Evolutionary conservation across 2,329 filamentous ascomycete species (phyloP).

Genomic region (Colletotrichum horii): DNA sequence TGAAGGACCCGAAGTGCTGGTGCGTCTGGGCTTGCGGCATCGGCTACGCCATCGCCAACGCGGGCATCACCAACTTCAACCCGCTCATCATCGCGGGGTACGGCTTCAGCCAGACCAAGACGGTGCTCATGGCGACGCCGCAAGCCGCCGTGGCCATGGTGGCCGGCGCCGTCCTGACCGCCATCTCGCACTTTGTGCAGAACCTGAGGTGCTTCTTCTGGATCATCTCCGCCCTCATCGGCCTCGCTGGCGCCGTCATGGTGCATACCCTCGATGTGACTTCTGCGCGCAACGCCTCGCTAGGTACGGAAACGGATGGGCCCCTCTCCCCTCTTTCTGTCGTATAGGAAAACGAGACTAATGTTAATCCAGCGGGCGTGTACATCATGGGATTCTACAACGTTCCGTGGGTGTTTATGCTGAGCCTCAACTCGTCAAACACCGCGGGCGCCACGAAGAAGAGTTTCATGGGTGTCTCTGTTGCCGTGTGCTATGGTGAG

Average conservation of each 20-base stretch:
- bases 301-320: constrained; percentile 3
- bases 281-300: constrained; percentile 25
- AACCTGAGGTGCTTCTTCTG: constrained; percentile 36
- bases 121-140: constrained; percentile 39
- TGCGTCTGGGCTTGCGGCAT: constrained; percentile 67
- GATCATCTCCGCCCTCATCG: constrained; percentile 28
- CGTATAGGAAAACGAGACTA: neutral
- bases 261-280: constrained; percentile 26
- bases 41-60: constrained; percentile 69
- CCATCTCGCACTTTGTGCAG: constrained; percentile 29
- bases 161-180: constrained; percentile 25
- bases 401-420: constrained; percentile 30
- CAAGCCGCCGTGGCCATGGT: constrained; percentile 37
- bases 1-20: constrained; percentile 57
- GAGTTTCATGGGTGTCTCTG: constrained; percentile 31
- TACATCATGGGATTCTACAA: constrained; percentile 40
- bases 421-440: constrained; percentile 34
- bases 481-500: constrained; percentile 31
- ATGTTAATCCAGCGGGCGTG: constrained; percentile 16
- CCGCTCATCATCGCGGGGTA: constrained; percentile 68
- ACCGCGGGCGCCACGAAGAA: constrained; percentile 35
- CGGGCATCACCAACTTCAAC: constrained; percentile 69
- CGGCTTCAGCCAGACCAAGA: constrained; percentile 62
- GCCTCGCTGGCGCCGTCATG: constrained; percentile 30
- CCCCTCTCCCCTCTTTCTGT: neutral